These are phyloP conservation scores for Tolypocladium pustulatum DNA, from an alignment of 2,329 filamentous ascomycete species.

Conservation along the genomic window DNA sequence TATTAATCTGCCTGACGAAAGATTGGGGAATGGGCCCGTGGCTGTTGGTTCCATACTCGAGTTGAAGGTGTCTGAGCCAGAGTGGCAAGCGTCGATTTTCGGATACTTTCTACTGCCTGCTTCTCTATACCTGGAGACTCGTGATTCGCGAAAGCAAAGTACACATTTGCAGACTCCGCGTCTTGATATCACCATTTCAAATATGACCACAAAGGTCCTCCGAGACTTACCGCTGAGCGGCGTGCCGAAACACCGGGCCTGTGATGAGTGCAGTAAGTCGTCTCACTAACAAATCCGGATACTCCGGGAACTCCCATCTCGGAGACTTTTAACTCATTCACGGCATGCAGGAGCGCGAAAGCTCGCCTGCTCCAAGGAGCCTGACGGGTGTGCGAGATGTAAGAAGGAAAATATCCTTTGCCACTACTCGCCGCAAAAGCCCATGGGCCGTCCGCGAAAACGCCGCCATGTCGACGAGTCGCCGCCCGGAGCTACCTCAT, in stretches of 20 bases:
- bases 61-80: not conserved
- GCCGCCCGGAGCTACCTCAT: not conserved
- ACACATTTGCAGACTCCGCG: not conserved
- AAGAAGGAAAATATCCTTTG: conserved; percentile 45
- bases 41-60: too few species aligned
- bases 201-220: conserved; percentile 11
- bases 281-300: not conserved
- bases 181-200: not conserved
- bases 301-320: conserved; percentile 6
- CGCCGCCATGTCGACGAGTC: conserved; percentile 27
- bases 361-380: conserved; percentile 54
- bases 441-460: conserved; percentile 56
- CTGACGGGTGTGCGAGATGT: conserved; percentile 49
- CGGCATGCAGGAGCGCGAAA: conserved; percentile 45
- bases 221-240: conserved; percentile 5
- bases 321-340: conserved; percentile 16
- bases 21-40: not conserved
- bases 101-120: not conserved
- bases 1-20: not conserved
- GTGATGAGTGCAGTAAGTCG: conserved; percentile 55
- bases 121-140: not conserved
- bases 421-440: conserved; percentile 55
- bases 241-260: conserved; percentile 46
- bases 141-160: not conserved
- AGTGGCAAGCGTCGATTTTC: not conserved